A percentile compares a stretch with the other conserved stretches of the same genome.
Evolutionary conservation across 2,329 filamentous ascomycete genomes (phyloP).

Genomic region (Botrytis hyacinthi): DNA sequence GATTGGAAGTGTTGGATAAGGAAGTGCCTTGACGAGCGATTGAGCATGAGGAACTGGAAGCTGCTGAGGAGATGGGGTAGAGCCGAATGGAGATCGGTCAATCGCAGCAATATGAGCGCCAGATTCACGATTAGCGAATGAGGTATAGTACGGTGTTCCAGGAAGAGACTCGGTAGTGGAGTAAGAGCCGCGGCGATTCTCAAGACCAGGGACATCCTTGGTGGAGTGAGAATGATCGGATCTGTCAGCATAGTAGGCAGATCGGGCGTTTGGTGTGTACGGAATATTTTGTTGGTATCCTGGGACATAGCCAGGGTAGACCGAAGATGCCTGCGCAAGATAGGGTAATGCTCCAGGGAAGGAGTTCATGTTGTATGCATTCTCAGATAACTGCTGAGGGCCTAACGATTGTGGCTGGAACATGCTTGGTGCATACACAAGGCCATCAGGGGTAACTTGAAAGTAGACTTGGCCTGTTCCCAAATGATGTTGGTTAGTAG

Average conservation of each 20-base stretch:
- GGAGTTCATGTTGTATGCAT: conserved; percentile 31
- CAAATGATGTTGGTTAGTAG: conserved; percentile 37
- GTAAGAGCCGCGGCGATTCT: conserved; percentile 66
- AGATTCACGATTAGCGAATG: conserved; percentile 57
- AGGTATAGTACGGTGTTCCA: conserved; percentile 63
- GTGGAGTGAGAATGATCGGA: conserved; percentile 32
- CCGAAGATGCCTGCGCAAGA: conserved; percentile 32
- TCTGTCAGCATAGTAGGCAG: conserved; percentile 37
- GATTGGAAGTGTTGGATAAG: conserved; percentile 37
- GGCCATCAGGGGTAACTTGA: conserved; percentile 26
- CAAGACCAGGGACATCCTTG: conserved; percentile 56
- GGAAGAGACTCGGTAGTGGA: conserved; percentile 66
- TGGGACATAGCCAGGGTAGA: conserved; percentile 37
- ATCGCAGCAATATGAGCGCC: conserved; percentile 57
- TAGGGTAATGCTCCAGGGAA: conserved; percentile 37
- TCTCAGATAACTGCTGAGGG: conserved; percentile 32
- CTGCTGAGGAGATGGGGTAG: conserved; percentile 64
- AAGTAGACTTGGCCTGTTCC: conserved; percentile 39
- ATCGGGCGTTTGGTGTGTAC: conserved; percentile 34
- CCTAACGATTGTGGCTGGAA: conserved; percentile 37
- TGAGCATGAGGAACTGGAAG: conserved; percentile 46
- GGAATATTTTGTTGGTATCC: conserved; percentile 37
- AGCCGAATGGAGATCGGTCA: conserved; percentile 62
- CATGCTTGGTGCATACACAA: conserved; percentile 32
- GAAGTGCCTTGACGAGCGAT: conserved; percentile 34